These are phyloP conservation scores for Solanum pinnatisectum DNA, from an alignment of 257 asterid species.

Conservation along the genomic window DNA sequence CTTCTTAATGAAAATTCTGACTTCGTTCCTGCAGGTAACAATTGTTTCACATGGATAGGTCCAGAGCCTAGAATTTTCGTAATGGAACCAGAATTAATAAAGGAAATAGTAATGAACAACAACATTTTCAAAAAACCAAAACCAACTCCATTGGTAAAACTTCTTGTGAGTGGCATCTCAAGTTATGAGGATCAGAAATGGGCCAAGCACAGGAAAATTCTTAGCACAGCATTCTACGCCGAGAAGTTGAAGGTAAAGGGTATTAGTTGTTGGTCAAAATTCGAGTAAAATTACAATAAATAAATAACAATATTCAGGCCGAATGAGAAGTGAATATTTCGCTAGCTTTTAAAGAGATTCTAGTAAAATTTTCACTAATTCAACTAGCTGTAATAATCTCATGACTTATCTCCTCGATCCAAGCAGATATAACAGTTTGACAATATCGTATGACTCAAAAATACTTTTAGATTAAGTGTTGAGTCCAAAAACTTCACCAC, in stretches of 20 bases:
- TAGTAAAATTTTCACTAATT: too few species aligned
- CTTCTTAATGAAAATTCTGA: background rate
- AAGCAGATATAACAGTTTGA: background rate
- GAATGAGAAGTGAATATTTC: background rate
- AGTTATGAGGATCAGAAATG: slow-evolving; percentile 45
- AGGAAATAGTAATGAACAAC: slow-evolving; percentile 26
- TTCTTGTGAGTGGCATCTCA: slow-evolving; percentile 34
- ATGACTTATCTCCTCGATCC: background rate
- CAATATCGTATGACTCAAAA: too few species aligned
- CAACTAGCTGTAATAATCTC: background rate
- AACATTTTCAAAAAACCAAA: slow-evolving; percentile 35
- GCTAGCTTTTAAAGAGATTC: background rate
- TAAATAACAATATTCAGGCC: background rate
- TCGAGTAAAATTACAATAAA: background rate
- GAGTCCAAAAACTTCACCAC: background rate
- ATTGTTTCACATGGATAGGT: slow-evolving; percentile 45
- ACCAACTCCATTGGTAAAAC: slow-evolving; percentile 39
- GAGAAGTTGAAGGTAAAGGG: slow-evolving; percentile 45
- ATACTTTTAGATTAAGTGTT: background rate
- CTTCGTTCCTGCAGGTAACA: slow-evolving; percentile 20
- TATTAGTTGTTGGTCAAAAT: background rate
- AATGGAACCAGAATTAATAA: slow-evolving; percentile 36
- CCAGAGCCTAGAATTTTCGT: slow-evolving; percentile 33
- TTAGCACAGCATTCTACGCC: slow-evolving; percentile 43
- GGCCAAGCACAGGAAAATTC: slow-evolving; percentile 52